Evolutionary conservation across 176 grass and related monocot genomes (phyloP), one percentile per base, ranked within the genome.

Genomic region (Cenchrus fungigraminus): DNA sequence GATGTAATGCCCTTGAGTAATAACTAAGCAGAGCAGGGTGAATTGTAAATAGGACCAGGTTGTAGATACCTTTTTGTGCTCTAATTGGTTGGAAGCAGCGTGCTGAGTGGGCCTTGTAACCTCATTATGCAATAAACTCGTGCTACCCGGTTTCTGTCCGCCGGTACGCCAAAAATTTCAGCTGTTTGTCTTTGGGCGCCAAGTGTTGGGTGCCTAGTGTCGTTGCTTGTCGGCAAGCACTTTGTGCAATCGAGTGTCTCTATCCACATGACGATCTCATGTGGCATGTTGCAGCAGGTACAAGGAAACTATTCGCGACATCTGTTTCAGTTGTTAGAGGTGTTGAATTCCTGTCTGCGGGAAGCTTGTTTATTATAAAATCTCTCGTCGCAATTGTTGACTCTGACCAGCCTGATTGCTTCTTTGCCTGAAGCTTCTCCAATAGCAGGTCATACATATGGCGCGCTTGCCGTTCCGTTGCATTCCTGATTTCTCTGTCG

Each of bases 41-140:
- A 88, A 88, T 14, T 92, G 90, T 92, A 95, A 86, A 92, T 95
- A 95, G 69, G 71, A 90, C 68, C 85, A 83, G 90, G 76, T 89
- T 95, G 93, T 95, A 92, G 79, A 95, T 95, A 95, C 73, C 64
- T 88, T 63, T 71, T 87, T 51, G 45, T 87, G 79, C 63, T 85
- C 81, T 65, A 80, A 57, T 77, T 75, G 62, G 84, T 32, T 76
- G 76, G 81, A 65, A 84, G 28, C 70, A 64, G 81, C 58, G 71
- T 88, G 81, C 67, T 58, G 64, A 52, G 70, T 87, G 55, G 43
- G 80, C 75, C 75, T 76, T 87, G 85, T 75, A 80, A 76, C 81
- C 53, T 75, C 68, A 87, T 46, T 61, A 70, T 87, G 76, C 25
- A 87, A 88, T 87, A 85, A 91, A 88, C 76, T 56, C 54, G 61